Base-by-base conservation (phyloP, 768 basidiomycete species). In the Tephrocybe sp. region DNA sequence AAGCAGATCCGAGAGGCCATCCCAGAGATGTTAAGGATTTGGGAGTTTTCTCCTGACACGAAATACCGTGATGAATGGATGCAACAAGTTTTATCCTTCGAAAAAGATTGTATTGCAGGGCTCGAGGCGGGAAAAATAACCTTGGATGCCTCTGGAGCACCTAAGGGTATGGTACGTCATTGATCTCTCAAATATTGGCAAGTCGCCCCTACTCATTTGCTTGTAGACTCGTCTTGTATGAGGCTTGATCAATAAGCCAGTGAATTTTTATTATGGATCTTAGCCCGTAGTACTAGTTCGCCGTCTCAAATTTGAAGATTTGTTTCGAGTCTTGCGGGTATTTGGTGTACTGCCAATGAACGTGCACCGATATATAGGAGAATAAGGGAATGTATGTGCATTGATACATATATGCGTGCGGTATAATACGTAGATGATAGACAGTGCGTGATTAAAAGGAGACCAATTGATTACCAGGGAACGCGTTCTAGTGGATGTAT, bases 1-100 rank as follows among this genome's bases (percentile, higher is more conserved):
- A 36, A 58, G 21, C 51, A 58, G 15, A 61, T 69, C 24, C 55
- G 60, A 9, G 37, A 43, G 9, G 53, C 55, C 19, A 51, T 60
- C 19, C 62, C 62, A 3, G 53, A 49, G 8, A 57, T 62, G 50
- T 53, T 44, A 44, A 40, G 40, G 36, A 60, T 65, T 11, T 65
- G 63, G 61, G 53, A 55, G 48, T 45, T 42, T 19, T 49, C 55
- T 2, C n/a, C 31, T 7, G 41, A 32, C 27, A 41, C 54, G 5
- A 15, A n/a, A 13, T 0, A 18, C 16, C 19, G 42, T 4, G 37
- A 56, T 26, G 16, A 19, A 9, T 35, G 21, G 21, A 24, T 56
- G 1, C 21, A 34, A 18, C 27, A 18, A 30, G 49, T 49, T 58
- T 40, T 65, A 57, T 54, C 40, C 5, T 57, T 57, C 15, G 52